Evolutionary conservation across 768 basidiomycete species (phyloP), one percentile per base, ranked within the genome.

Genomic region (Tremella yokohamensis): DNA sequence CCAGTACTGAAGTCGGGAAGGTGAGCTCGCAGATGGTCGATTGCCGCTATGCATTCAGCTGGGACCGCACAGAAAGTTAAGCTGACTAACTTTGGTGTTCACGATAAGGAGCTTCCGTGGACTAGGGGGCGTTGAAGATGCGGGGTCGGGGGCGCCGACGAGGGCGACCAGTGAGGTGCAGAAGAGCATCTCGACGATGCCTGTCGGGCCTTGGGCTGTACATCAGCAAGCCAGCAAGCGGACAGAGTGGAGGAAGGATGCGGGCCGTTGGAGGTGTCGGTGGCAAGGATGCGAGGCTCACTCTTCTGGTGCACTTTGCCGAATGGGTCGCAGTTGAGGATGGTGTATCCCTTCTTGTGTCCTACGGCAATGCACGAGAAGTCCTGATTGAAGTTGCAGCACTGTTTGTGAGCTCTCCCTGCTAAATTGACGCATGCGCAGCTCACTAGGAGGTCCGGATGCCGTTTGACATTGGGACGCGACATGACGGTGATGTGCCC

Each of bases 111-210:
- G 79, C 71, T 94, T 90, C 19, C 96, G 82, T 8, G 93, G 93
- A 77, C 88, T 90, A 1, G 91, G 89, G 48, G 90, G 87, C 79
- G 66, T 70, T 18, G n/a, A 18, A 6, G n/a, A n/a, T 45, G 42
- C 8, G 6, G 42, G n/a, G 18, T 96, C 92, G 13, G 91, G 91
- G 2, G 91, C 90, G 8, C 96, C 96, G 19, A 98, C 96, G 29
- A 99, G 82, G 0, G 96, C 96, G 48, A 99, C 90, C 61, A 99
- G 84, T 19, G 92, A 96, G 4, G 96, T 99, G 79, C 93, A 97
- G 80, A 99, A 99, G 58, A 99, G 82, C 96, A 99, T 99, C 78
- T 99, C 96, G 15, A 97, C 94, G 62, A 96, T 96, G 20, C 92
- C 91, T 16, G 89, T 84, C 1, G 94, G 90, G 8, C 94, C 93